Evolutionary conservation across 345 rosid species (phyloP), one percentile per base, ranked within the genome.

Genomic region (Camelina hispida): DNA sequence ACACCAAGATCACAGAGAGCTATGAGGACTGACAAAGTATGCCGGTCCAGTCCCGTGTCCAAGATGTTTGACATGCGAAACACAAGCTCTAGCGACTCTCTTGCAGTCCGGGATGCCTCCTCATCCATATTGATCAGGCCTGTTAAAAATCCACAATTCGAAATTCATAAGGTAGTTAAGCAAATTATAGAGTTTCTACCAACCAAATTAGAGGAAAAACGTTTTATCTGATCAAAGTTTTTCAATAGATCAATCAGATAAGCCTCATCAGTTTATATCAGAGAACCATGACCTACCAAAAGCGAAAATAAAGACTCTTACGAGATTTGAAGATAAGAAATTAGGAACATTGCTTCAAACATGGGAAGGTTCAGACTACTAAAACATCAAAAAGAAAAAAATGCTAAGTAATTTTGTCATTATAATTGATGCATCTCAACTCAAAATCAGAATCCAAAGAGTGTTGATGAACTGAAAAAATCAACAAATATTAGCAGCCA

Each of bases 1-100:
- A 76, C 44, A 76, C 83, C 83, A 47, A 80, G 75, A 59, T 80
- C 83, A 51, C 83, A 76, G 38, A 80, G 83, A 9, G 83, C 83
- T 60, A 76, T 80, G 7, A 80, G 67, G 40, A 80, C 62, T 6
- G 83, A 76, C n/a, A 80, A 17, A 10, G 78, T 76, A 51, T 76
- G 80, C 2, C 83, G 50, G 51, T 76, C 81, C 0, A 80, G 64
- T 6, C 81, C 83, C 0, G 78, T 80, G 20, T 80, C 80, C 51
- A 80, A 69, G 7, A 80, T 67, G 75, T 80, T 80, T 6, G 83
- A 80, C 80, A 80, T 80, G 23, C 69, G 75, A 72, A 80, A 72
- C 59, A 44, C 81, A 46, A 76, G 70, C 47, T 80, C 80, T n/a
- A 80, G 59, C 0, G 83, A 76, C 28, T 80, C 83, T 38, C 83